Conservation (phyloP, 2,329 filamentous ascomycete species). For the Paramyrothecium roridum region DNA sequence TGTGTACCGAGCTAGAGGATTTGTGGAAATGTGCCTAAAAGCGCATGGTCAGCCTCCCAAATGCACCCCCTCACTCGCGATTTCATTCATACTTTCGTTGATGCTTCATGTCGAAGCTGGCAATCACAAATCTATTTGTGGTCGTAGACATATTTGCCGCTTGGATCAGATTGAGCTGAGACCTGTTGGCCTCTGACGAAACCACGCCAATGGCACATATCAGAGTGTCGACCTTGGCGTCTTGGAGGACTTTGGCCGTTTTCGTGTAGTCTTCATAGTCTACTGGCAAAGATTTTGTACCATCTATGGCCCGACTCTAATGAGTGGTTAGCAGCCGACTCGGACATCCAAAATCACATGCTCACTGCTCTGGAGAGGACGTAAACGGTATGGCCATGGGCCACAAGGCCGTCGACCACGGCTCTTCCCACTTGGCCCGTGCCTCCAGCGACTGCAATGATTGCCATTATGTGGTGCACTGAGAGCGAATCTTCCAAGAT, state of each 20-base stretch:
- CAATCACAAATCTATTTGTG: constrained; percentile 13
- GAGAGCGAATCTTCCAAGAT: too few relatives aligned
- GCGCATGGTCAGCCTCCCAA: neutral
- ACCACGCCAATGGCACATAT: constrained; percentile 16
- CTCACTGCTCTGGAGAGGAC: constrained; percentile 11
- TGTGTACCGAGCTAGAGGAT: constrained; percentile 13
- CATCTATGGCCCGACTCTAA: neutral
- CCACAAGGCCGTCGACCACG: constrained; percentile 13
- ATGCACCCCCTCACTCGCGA: neutral
- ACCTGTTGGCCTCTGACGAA: constrained; percentile 8
- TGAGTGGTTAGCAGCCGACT: neutral
- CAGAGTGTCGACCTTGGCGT: constrained; percentile 6
- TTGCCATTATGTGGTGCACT: too few relatives aligned
- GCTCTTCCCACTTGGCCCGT: constrained; percentile 12
- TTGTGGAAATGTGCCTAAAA: constrained; percentile 11
- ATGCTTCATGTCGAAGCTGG: constrained; percentile 17
- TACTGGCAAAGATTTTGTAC: neutral
- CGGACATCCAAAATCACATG: neutral
- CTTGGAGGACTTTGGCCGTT: constrained; percentile 1
- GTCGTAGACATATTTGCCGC: constrained; percentile 6
- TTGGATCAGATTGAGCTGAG: constrained; percentile 13
- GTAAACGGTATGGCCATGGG: constrained; percentile 8
- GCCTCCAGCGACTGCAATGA: constrained; percentile 14
- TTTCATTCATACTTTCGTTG: constrained; percentile 8
- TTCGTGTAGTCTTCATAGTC: constrained; percentile 5